Evolutionary conservation across 2,329 filamentous ascomycete genomes (phyloP).

Genomic region (Hypomyces perniciosus): DNA sequence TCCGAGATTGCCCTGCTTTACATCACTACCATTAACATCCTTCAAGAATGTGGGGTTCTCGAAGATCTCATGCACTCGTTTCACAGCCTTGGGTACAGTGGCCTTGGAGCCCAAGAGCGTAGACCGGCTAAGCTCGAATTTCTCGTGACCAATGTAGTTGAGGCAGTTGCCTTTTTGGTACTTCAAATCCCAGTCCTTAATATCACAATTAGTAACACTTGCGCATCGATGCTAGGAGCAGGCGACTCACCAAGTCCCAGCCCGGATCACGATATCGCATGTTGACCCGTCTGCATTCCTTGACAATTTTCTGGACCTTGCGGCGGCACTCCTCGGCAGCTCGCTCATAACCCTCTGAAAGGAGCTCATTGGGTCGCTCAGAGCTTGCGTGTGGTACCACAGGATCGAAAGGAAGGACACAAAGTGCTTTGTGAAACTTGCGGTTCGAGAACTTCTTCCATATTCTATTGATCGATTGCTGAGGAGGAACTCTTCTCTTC

Average conservation of each 20-base stretch:
- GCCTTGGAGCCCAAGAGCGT: conserved; percentile 41
- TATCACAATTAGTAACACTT: conserved; percentile 12
- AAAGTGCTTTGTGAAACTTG: conserved; percentile 59
- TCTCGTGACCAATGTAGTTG: conserved; percentile 45
- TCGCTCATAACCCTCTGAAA: conserved; percentile 55
- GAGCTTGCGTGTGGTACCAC: conserved; percentile 45
- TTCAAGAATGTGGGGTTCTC: conserved; percentile 64
- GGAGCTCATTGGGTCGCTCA: conserved; percentile 53
- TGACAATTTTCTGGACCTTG: conserved; percentile 55
- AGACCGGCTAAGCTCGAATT: conserved; percentile 46
- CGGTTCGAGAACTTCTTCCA: conserved; percentile 56
- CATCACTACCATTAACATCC: conserved; percentile 63
- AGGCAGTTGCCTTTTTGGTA: conserved; percentile 53
- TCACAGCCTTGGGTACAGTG: conserved; percentile 64
- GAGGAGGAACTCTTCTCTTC: conserved; percentile 54
- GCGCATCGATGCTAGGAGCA: too few species aligned
- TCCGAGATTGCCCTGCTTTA: conserved; percentile 72
- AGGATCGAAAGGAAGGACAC: conserved; percentile 59
- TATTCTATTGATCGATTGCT: conserved; percentile 60
- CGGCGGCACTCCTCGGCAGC: conserved; percentile 58
- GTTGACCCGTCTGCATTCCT: conserved; percentile 66
- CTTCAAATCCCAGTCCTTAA: conserved; percentile 61
- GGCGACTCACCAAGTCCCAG: conserved; percentile 47
- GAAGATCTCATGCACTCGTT: conserved; percentile 68
- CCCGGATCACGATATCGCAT: conserved; percentile 69